A percentile compares a stretch with the other conserved stretches of the same genome.
Conservation (phyloP, 805 yeast genomes). For the baker's yeast (Saccharomyces cerevisiae) region DNA sequence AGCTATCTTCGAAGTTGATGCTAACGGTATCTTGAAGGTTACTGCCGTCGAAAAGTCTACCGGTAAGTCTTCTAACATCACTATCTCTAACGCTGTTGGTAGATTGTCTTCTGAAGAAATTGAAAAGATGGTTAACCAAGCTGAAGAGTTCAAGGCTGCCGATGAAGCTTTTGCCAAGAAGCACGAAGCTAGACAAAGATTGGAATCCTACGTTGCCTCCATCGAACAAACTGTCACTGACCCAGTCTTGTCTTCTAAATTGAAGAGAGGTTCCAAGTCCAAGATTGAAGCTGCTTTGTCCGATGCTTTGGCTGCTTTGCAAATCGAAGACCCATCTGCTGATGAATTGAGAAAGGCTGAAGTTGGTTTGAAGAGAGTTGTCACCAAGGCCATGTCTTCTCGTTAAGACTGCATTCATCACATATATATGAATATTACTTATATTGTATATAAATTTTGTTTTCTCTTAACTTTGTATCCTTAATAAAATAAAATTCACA, state of each 20-base stretch:
- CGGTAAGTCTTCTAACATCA: constrained; percentile 94
- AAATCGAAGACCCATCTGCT: constrained; percentile 88
- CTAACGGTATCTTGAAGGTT: constrained; percentile 98
- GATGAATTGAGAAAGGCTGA: constrained; percentile 98
- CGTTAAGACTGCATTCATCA: constrained; percentile 47
- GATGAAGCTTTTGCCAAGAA: constrained; percentile 98
- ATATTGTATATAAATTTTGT: neutral
- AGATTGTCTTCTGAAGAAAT: constrained; percentile 91
- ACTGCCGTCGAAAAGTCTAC: constrained; percentile 97
- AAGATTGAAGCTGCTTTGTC: constrained; percentile 93
- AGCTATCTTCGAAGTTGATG: constrained; percentile 97
- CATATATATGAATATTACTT: neutral
- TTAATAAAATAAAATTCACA: neutral
- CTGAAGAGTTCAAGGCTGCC: constrained; percentile 95
- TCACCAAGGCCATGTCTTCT: constrained; percentile 95
- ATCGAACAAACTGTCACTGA: constrained; percentile 92
- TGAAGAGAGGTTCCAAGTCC: constrained; percentile 92
- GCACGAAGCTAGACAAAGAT: constrained; percentile 96
- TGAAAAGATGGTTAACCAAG: constrained; percentile 95
- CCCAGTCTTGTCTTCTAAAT: constrained; percentile 92
- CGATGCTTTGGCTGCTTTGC: constrained; percentile 94
- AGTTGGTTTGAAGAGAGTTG: constrained; percentile 95
- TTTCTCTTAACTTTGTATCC: neutral
- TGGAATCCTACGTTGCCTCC: constrained; percentile 92
- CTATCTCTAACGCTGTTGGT: constrained; percentile 97